Conservation (phyloP, 176 grass and related monocot species). For the Guadua angustifolia region DNA sequence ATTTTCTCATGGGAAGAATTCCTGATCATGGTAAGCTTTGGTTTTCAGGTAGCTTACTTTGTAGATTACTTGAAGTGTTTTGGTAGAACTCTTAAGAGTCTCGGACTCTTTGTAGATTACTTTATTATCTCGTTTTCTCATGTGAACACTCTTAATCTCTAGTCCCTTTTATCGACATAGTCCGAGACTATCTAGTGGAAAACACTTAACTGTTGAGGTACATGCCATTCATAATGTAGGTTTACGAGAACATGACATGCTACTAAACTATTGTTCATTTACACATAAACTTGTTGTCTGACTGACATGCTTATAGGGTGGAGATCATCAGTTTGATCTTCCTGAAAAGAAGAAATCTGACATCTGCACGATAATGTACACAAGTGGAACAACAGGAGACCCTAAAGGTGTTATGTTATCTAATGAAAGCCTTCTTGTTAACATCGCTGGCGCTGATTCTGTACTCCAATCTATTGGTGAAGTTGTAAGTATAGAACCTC, state of each 20-base stretch:
- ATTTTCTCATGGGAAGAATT: conserved; percentile 96
- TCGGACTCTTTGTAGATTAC: neutral
- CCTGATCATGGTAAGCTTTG: conserved; percentile 60
- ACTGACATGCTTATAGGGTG: conserved; percentile 54
- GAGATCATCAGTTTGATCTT: conserved; percentile 63
- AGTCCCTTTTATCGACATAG: neutral
- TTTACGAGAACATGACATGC: neutral
- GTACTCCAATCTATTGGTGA: conserved; percentile 53
- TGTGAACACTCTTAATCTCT: neutral
- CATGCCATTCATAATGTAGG: neutral
- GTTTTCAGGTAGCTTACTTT: neutral
- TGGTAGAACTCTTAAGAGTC: neutral
- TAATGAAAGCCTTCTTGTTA: conserved; percentile 73
- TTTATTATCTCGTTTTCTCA: too few relatives aligned
- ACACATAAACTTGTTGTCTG: conserved; percentile 16
- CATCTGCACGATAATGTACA: conserved; percentile 94
- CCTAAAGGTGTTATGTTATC: conserved; percentile 94
- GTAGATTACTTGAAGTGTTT: neutral
- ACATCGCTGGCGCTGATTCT: conserved; percentile 56
- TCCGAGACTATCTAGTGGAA: neutral
- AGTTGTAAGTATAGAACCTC: conserved; percentile 53
- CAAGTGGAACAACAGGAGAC: conserved; percentile 94
- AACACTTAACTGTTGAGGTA: neutral
- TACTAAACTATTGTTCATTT: neutral
- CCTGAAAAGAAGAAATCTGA: conserved; percentile 80